These are phyloP conservation scores for Cryphonectria japonica DNA, from an alignment of 2,329 filamentous ascomycete genomes.

Conservation along the genomic window DNA sequence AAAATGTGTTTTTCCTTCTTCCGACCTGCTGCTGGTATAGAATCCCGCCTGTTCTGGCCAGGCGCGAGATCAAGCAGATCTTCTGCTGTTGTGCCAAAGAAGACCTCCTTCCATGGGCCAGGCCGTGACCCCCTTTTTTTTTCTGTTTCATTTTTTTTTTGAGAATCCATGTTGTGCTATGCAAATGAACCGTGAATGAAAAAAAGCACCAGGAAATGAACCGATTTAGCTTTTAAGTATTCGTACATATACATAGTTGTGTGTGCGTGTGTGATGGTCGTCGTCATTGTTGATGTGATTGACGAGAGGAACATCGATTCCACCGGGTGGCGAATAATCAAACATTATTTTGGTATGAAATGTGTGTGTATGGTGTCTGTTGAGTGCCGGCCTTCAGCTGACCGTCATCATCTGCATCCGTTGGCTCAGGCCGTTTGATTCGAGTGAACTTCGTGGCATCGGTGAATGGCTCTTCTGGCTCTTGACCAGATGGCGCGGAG, in stretches of 20 bases:
- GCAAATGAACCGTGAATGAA: constrained; percentile 25
- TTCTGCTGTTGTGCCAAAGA: constrained; percentile 24
- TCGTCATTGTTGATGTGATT: constrained; percentile 3
- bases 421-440: constrained; percentile 53
- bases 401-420: constrained; percentile 70
- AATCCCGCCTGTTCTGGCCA: constrained; percentile 16
- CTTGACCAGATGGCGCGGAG: constrained; percentile 54
- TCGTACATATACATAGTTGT: constrained; percentile 29
- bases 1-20: constrained; percentile 1
- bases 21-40: constrained; percentile 19
- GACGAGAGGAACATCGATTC: background rate
- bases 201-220: constrained; percentile 15
- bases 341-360: constrained; percentile 28
- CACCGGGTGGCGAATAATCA: constrained; percentile 24
- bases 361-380: background rate
- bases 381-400: constrained; percentile 43
- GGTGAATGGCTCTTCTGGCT: constrained; percentile 60
- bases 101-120: constrained; percentile 23
- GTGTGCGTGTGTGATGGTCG: constrained; percentile 10
- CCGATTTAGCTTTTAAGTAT: constrained; percentile 29
- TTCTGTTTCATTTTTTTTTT: constrained; percentile 8
- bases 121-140: constrained; percentile 22
- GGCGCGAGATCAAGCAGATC: constrained; percentile 20
- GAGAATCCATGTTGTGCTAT: constrained; percentile 29
- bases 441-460: constrained; percentile 53